Evolutionary conservation across 305 asterid species (phyloP), one percentile per base, ranked within the genome.

Genomic region (Fraxinus platypoda): DNA sequence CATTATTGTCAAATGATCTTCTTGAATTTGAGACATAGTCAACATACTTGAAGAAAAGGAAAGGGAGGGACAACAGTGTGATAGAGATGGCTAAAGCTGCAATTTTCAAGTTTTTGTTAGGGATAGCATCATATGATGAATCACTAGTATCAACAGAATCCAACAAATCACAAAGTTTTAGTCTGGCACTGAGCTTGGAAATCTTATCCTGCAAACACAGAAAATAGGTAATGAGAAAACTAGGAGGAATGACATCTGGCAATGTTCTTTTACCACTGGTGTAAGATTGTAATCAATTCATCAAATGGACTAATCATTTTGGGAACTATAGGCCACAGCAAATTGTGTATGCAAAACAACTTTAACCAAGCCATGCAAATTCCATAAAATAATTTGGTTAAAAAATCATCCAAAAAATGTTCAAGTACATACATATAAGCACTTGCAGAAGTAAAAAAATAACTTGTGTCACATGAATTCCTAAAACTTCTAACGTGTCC

Each of bases 1-100:
- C 74, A 82, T 81, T 87, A 88, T 85, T 88, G 81, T 93, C 94
- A 5, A 80, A 73, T 33, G 81, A 87, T 86, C 90, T 93, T 84
- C 97, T 91, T 31, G 87, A 85, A 76, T 86, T 89, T 33, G 96
- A 94, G 78, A 91, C 83, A 80, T 89, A 88, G 80, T 91, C 92
- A 2, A 92, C 90, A 87, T 90, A 93, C 87, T 93, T 92, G 88
- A 92, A 83, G 85, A 93, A 87, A 79, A 93, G 73, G 87, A 93
- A 84, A 17, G 98, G 98, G 81, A 92, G 86, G 46, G 90, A 90
- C 70, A 94, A 79, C 37, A 93, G 80, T 82, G 81, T 82, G 71
- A 93, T 82, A 34, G 97, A 93, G 71, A 87, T 75, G 83, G 87
- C 86, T 33, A 94, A 84, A 80, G 98, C 94, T 46, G 90, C 83